Evolutionary conservation across 129 eudicot species (phyloP).

Genomic region (Ambrosia artemisiifolia): DNA sequence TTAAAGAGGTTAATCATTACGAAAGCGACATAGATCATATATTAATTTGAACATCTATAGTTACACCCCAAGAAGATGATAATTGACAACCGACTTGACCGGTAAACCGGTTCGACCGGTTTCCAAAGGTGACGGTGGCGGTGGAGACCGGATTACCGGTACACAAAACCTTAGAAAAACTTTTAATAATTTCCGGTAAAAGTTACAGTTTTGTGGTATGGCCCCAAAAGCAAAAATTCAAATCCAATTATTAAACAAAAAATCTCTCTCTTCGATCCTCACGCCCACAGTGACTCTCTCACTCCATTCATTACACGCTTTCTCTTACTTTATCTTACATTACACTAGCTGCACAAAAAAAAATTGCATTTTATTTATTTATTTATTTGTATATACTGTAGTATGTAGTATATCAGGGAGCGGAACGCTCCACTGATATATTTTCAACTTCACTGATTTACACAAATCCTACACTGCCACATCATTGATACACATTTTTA

Average conservation of each 20-base stretch:
- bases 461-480: too few species aligned
- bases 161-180: neutral
- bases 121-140: neutral
- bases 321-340: slow-evolving; percentile 19
- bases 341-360: neutral
- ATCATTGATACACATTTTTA: too few species aligned
- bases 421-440: too few species aligned
- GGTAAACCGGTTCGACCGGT: too few species aligned
- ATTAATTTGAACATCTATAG: too few species aligned
- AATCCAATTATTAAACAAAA: slow-evolving; percentile 34
- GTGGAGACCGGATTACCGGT: neutral
- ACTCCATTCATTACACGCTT: slow-evolving; percentile 47
- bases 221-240: slow-evolving; percentile 29
- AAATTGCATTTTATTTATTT: slow-evolving; percentile 12
- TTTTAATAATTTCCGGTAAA: slow-evolving; percentile 22
- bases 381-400: neutral
- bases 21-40: neutral
- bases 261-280: slow-evolving; percentile 41
- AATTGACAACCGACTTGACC: too few species aligned
- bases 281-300: slow-evolving; percentile 33
- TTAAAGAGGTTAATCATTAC: neutral
- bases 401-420: too few species aligned
- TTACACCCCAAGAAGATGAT: too few species aligned
- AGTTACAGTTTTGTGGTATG: slow-evolving; percentile 30
- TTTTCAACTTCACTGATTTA: too few species aligned